Evolutionary conservation across 1,284 basidiomycete genomes (phyloP).

Genomic region (Rhodotorula sp.): DNA sequence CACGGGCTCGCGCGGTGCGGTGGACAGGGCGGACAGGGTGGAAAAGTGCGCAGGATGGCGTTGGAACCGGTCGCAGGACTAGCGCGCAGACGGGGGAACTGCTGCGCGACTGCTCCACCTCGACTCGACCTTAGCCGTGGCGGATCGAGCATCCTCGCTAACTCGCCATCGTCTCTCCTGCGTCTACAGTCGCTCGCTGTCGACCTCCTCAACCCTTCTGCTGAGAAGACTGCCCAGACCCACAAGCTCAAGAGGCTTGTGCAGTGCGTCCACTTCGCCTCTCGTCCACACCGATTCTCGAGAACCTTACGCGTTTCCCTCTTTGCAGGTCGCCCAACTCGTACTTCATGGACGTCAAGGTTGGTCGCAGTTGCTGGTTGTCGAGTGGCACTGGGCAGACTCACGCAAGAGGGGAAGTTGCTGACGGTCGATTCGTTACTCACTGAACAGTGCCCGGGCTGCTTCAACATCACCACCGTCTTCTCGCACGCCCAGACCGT

Average conservation of each 20-base stretch:
- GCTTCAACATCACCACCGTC: constrained; percentile 91
- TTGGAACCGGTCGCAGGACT: not conserved
- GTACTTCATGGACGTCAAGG: constrained; percentile 99
- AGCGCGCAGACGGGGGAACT: not conserved
- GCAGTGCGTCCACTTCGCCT: constrained; percentile 59
- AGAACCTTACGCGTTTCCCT: not conserved
- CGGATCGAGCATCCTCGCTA: not conserved
- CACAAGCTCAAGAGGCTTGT: constrained; percentile 97
- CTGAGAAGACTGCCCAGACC: constrained; percentile 79
- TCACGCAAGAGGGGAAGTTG: not conserved
- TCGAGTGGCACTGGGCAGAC: not conserved
- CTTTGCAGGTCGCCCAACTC: constrained; percentile 67
- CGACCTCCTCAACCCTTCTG: constrained; percentile 95
- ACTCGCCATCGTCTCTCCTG: not conserved
- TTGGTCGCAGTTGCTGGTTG: constrained; percentile 43
- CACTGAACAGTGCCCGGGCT: constrained; percentile 57
- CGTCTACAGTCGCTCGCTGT: constrained; percentile 84
- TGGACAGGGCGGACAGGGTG: too few relatives aligned
- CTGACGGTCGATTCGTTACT: not conserved
- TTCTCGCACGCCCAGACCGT: constrained; percentile 95
- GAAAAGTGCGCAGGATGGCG: too few relatives aligned
- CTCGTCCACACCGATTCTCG: not conserved
- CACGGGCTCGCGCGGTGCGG: too few relatives aligned
- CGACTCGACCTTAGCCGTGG: too few relatives aligned
- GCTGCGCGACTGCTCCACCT: not conserved